Evolutionary conservation across 495 filamentous ascomycete species (phyloP).

Genomic region (Neurospora hispaniola): DNA sequence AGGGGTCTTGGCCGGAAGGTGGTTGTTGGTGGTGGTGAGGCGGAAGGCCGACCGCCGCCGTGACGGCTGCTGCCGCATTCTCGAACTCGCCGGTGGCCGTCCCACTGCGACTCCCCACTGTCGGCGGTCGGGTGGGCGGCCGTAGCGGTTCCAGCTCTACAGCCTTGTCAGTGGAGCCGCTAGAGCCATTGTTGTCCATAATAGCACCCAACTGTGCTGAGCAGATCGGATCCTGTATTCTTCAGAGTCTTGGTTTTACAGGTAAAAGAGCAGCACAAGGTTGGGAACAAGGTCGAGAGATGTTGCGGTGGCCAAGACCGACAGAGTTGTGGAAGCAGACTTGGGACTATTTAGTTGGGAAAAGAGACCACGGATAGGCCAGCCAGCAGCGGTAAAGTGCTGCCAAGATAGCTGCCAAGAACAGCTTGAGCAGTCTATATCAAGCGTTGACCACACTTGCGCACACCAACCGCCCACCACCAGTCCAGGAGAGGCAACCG

Average conservation of each 20-base stretch:
- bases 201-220: background rate
- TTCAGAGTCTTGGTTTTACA: background rate
- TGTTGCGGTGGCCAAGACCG: background rate
- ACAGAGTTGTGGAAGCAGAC: background rate
- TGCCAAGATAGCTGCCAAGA: slow-evolving; percentile 1
- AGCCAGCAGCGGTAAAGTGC: background rate
- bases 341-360: background rate
- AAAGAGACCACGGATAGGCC: background rate
- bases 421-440: slow-evolving; percentile 8
- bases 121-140: background rate
- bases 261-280: background rate
- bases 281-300: background rate
- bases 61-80: background rate
- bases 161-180: background rate
- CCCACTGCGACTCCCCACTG: background rate
- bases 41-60: background rate
- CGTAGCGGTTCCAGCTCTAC: background rate
- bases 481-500: background rate
- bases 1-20: background rate
- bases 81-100: background rate
- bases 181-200: background rate
- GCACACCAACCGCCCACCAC: background rate
- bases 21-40: background rate
- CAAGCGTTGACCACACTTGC: slow-evolving; percentile 5
- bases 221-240: background rate